Evolutionary conservation across 371 early-diverging fungal species (phyloP), one percentile per base, ranked within the genome.

Genomic region (Quaeritorhiza haematococci): DNA sequence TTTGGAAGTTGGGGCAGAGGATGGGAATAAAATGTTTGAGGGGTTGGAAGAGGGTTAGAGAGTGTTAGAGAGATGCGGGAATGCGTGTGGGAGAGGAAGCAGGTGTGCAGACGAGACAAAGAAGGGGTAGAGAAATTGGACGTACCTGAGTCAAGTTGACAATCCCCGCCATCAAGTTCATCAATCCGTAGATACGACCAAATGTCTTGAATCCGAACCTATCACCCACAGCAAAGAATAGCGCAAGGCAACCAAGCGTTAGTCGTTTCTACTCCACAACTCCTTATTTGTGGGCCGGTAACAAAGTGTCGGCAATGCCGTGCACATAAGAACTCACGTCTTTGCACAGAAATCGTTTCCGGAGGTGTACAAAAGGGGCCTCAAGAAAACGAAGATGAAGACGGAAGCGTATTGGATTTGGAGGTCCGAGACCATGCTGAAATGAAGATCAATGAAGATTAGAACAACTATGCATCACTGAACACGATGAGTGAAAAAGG

Each of bases 171-270:
- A 27, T 27, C 46, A 45, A 45, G 46, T 45, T 45, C 46, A 45
- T 45, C 10, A 27, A 23, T 21, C 46, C 46, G 46, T 45, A 45
- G 10, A 45, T 27, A 23, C 46, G 7, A 27, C 46, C 46, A 45
- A 45, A 45, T 10, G 46, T 45, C 6, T 23, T 21, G 27, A 45
- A 45, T 45, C 46, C 46, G 27, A 45, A 45, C 46, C 46, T 45
- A 21, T 21, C 23, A 10, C n/a, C 10, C 38, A n/a, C 13, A 13
- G 21, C 10, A 45, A 45, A 19, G 46, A n/a, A n/a, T n/a, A n/a
- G n/a, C n/a, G n/a, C n/a, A n/a, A n/a, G n/a, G n/a, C n/a, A n/a
- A n/a, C n/a, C n/a, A n/a, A n/a, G n/a, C n/a, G n/a, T n/a, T n/a
- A n/a, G n/a, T n/a, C n/a, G n/a, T n/a, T n/a, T n/a, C n/a, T n/a